Base-by-base conservation (phyloP, 352 stramenopile species). In the Pseudoperonospora humuli region DNA sequence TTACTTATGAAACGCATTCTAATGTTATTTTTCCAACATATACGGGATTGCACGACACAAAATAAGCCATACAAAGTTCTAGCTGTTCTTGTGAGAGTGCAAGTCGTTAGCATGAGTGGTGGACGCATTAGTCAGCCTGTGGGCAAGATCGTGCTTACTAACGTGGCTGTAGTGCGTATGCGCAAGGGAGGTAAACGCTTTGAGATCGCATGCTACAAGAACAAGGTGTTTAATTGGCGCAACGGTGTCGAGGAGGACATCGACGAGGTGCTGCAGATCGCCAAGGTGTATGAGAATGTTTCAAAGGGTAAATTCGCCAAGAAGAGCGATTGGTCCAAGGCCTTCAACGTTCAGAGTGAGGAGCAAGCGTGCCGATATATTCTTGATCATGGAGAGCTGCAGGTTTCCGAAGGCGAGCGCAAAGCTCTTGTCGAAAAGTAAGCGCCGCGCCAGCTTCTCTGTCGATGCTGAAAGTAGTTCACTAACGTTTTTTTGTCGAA, bases 151-250 rank as follows among this genome's bases (percentile, higher is more conserved):
- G 52, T 88, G 49, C 76, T 99, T 44, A 99, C 95, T 15, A 99
- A 99, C 61, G 95, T 99, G 24, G 96, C 95, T 11, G 76, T 98
- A 10, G 96, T 99, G 45, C 78, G 92, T 29, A 83, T 98, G 35
- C 90, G 97, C 48, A 93, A 90, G 34, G 67, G 71, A 31, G 95
- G 95, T n/a, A 96, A 98, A 59, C 82, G 94, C 31, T 99, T 99
- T 63, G 96, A 99, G 70, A 95, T 99, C 40, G 96, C 96, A 9
- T 98, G 94, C 64, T 99, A 99, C 74, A 93, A 94, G 50, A 99
- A 98, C 82, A 99, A 98, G 67, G 93, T 98, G 21, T 72, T 98
- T 20, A 98, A 99, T 72, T 99, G 95, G 81, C 85, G 96, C 42
- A 96, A 97, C 64, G 93, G 96, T 40, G 84, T 98, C 25, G 96